Percentiles rank a stretch among this genome's conserved stretches.
Evolutionary conservation across 192 early-diverging fungal species (phyloP).

Genomic region (Mortierella alpina): DNA sequence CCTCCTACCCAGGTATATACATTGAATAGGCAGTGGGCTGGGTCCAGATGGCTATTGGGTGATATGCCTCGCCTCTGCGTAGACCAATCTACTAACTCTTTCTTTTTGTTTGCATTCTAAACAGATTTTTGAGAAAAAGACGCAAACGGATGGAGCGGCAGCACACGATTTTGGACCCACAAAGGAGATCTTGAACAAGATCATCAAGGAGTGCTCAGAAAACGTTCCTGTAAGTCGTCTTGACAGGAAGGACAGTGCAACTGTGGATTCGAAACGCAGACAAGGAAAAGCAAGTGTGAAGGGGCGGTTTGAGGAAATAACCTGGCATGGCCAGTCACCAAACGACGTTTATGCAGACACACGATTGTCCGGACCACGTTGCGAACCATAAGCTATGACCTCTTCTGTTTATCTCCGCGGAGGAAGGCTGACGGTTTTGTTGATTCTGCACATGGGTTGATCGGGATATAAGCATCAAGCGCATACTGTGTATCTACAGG

Average conservation of each 20-base stretch:
- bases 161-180: conserved; percentile 40
- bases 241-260: background rate
- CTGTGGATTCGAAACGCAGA: background rate
- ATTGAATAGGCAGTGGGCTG: background rate
- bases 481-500: background rate
- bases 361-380: too few species aligned
- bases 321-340: too few species aligned
- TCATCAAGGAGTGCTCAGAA: conserved; percentile 41
- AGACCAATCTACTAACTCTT: background rate
- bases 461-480: too few species aligned
- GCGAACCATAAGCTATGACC: too few species aligned
- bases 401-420: too few species aligned
- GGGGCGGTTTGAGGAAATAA: too few species aligned
- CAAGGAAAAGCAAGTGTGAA: background rate
- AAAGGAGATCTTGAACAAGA: conserved; percentile 27
- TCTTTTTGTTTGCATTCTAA: background rate
- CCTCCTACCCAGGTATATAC: conserved; percentile 59
- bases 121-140: conserved; percentile 47
- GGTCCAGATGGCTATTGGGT: background rate
- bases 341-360: too few species aligned
- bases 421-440: too few species aligned
- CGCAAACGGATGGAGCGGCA: conserved; percentile 8
- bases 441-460: too few species aligned
- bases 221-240: conserved; percentile 32
- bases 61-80: too few species aligned